Evolutionary conservation across 192 early-diverging fungal species (phyloP).

Genomic region (Cladochytrium replicatum): DNA sequence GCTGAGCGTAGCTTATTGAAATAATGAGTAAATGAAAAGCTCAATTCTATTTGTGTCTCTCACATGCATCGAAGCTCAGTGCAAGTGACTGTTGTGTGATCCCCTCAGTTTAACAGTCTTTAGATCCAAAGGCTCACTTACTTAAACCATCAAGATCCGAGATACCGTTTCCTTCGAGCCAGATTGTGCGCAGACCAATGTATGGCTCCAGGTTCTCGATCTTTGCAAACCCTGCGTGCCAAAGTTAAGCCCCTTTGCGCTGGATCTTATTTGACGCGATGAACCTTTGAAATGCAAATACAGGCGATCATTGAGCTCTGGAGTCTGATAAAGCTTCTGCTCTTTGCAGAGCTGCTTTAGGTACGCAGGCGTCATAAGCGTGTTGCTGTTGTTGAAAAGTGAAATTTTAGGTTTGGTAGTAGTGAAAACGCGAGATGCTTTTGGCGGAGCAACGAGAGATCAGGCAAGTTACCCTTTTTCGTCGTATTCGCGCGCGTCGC

Average conservation of each 20-base stretch:
- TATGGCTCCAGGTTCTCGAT: conserved; percentile 48
- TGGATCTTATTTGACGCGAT: not conserved
- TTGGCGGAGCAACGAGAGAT: not conserved
- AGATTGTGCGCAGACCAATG: conserved; percentile 39
- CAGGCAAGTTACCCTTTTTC: conserved; percentile 25
- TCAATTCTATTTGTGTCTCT: not conserved
- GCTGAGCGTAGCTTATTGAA: conserved; percentile 36
- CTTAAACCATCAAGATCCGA: conserved; percentile 32
- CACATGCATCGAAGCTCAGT: conserved; percentile 41
- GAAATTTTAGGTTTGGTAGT: not conserved
- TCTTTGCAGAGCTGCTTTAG: conserved; percentile 48
- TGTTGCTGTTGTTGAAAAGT: conserved; percentile 29
- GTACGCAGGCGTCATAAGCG: conserved; percentile 44
- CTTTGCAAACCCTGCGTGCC: conserved; percentile 48
- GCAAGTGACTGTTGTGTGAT: conserved; percentile 7
- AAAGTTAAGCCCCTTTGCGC: too few relatives aligned
- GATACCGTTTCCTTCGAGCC: conserved; percentile 56
- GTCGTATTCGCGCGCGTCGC: conserved; percentile 22
- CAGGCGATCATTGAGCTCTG: conserved; percentile 47
- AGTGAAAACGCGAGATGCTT: not conserved
- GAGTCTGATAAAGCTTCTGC: conserved; percentile 49
- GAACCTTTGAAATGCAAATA: conserved; percentile 58
- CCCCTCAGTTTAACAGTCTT: not conserved
- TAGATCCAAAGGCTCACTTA: not conserved
- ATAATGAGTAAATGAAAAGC: not conserved